These are phyloP conservation scores for Aquilaria malaccensis DNA, from an alignment of 345 rosid genomes.

Conservation along the genomic window DNA sequence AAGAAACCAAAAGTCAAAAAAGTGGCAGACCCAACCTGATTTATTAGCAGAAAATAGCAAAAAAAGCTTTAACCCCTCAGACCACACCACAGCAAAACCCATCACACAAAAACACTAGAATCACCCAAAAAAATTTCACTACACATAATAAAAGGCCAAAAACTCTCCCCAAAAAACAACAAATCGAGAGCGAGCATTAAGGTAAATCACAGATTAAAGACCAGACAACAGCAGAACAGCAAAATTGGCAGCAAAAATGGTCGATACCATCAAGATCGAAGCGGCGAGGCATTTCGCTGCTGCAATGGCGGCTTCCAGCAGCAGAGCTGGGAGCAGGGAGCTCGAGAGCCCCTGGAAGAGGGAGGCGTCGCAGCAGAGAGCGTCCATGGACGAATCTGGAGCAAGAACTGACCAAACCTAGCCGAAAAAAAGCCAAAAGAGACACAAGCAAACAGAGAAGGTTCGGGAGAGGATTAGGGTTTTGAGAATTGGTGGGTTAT, in stretches of 20 bases:
- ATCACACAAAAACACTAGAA: neutral
- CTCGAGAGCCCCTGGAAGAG: slow-evolving; percentile 13
- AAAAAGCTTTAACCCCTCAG: neutral
- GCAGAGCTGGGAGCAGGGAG: slow-evolving; percentile 25
- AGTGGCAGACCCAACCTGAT: too few species aligned
- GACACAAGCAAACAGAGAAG: too few species aligned
- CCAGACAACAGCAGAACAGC: neutral
- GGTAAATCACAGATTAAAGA: neutral
- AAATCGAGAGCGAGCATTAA: neutral
- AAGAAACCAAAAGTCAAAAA: too few species aligned
- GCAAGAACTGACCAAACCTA: too few species aligned
- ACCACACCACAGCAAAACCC: neutral
- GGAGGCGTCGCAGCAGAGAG: slow-evolving; percentile 16
- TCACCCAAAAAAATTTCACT: neutral
- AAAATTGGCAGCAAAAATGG: neutral
- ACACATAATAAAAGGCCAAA: neutral
- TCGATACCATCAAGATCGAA: slow-evolving; percentile 32
- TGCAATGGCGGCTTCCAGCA: slow-evolving; percentile 28
- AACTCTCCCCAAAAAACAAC: neutral
- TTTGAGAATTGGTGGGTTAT: too few species aligned
- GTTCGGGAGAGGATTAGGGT: too few species aligned
- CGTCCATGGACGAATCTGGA: slow-evolving; percentile 14
- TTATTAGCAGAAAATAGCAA: too few species aligned
- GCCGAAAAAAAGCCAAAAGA: too few species aligned
- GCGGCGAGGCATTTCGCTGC: slow-evolving; percentile 25